Base-by-base conservation (phyloP, 768 basidiomycete genomes). In the Tulasnella sp. region DNA sequence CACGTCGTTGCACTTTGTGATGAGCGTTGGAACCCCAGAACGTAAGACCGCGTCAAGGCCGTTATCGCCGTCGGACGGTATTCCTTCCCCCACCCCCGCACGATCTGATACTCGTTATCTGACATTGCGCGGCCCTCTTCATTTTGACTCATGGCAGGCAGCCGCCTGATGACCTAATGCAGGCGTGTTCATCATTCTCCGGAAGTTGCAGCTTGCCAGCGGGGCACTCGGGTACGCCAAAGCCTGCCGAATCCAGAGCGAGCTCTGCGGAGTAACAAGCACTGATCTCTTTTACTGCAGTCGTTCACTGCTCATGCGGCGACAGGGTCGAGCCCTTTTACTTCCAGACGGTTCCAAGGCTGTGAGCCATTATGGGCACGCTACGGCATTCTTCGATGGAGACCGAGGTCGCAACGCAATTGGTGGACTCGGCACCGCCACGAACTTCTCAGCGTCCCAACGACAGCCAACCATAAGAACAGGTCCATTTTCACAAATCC, bases 391-490 rank as follows among this genome's bases (percentile, higher is more conserved):
- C 61, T 67, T 26, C n/a, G 26, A 67, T 67, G 61, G 61, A 26
- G 61, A 67, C 61, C 61, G 61, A 67, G 61, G 61, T 67, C 61
- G 61, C 61, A 67, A 67, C 61, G 61, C 61, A 0, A 67, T 67
- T 67, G 61, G 61, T 29, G 13, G 32, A 20, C 61, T 67, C 61
- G 61, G 61, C 61, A 67, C 61, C 61, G 61, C 61, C 61, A 67
- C 61, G 61, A n/a, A 26, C n/a, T 67, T 67, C 61, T 29, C 32
- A 3, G 26, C 61, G 9, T 51, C 48, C 26, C 61, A 67, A 29
- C 61, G 26, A 67, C 48, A 44, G 42, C 4, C 15, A 51, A n/a
- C 61, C 61, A 67, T 67, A 67, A 67, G 61, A 67, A 11, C 9
- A 26, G 48, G 48, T 23, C 48, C 48, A 20, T 67, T 1, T 32